Base-by-base conservation (phyloP, 2,329 filamentous ascomycete genomes). In the Diaporthe caulivora region DNA sequence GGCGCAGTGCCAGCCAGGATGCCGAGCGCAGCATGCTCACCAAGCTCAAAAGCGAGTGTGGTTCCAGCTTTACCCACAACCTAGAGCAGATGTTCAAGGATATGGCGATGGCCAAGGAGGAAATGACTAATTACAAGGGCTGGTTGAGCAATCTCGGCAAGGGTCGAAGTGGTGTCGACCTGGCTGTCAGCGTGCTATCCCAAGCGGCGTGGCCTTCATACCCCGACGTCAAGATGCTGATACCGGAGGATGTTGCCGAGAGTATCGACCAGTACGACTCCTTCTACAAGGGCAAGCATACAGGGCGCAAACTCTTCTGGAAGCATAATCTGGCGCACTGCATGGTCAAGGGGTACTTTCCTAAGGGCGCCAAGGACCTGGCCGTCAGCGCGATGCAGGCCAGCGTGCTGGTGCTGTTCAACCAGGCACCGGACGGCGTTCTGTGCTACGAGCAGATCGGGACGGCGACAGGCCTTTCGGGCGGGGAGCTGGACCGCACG, bases 11-110 rank as follows among this genome's bases (percentile, higher is more conserved):
- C 29, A 98, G 95, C 80, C 94, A 96, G 72, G 97, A 99, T 82
- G 96, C 97, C 0, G 97, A 99, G 84, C 91, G 95, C 76, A 97
- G 93, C 83, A 99, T 99, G 97, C 89, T 99, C 62, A 89, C 94
- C 34, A 94, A 97, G 77, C 87, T 99, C 37, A 96, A 97, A 84
- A 93, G 92, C 77, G 97, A 99, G 85, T 99, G 97, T 80, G 97
- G 97, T 51, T 93, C 94, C 18, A 94, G 91, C 78, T 98, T 99
- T 81, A 99, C 97, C 0, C 95, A 98, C 80, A 99, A 99, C 79
- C 87, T 99, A 0, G 97, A 99, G 83, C 94, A 96, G 76, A 99
- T 99, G 97, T 99, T 99, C 87, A 98, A 97, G 82, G 97, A 99
- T 80, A 95, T 98, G 82, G 95, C 98, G 80, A 88, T 98, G 26